Evolutionary conservation across 192 early-diverging fungal genomes (phyloP), one percentile per base, ranked within the genome.

Genomic region (Piromyces finnis): DNA sequence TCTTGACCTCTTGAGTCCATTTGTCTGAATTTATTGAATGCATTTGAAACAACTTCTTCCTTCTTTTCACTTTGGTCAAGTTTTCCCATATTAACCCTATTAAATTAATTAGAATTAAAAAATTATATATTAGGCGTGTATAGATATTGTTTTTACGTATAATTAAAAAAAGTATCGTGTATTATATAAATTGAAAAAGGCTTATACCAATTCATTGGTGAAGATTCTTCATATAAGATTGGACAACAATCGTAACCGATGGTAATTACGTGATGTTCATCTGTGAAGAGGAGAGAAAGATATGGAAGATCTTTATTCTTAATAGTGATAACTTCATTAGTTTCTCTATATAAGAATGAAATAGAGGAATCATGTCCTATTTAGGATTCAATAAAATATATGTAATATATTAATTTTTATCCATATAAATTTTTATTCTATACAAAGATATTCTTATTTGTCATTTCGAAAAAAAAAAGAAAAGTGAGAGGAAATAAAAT

Each of bases 241-340:
- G 97, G 97, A 16, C 89, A 91, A 85, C 96, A 99, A 83, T 99
- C 97, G 84, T 96, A 94, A 15, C 97, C 97, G 18, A 92, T 93
- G 28, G 91, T 96, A 39, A 97, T 91, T 77, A 98, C 92, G 30
- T 89, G 89, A 68, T 86, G 84, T 80, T 93, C 94, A 37, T 89
- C 91, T 30, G 91, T 84, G 90, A 94, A 99, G 29, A 93, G 81
- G 30, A 96, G 82, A 22, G 94, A 91, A 32, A 92, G 83, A 82
- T 94, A 89, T 13, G 97, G 96, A 28, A 99, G 88, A 59, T 84
- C 86, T 37, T 85, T 83, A 12, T 91, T 89, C 30, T 88, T 85
- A 59, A 97, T 86, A 3, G 88, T 87, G 27, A 88, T 82, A 17
- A 93, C 83, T 28, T 89, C 87, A 30, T 88, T 90, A 11, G 88